phyloP scores from a whole-genome alignment of 345 rosid species.

The Corchorus capsularis region DNA sequence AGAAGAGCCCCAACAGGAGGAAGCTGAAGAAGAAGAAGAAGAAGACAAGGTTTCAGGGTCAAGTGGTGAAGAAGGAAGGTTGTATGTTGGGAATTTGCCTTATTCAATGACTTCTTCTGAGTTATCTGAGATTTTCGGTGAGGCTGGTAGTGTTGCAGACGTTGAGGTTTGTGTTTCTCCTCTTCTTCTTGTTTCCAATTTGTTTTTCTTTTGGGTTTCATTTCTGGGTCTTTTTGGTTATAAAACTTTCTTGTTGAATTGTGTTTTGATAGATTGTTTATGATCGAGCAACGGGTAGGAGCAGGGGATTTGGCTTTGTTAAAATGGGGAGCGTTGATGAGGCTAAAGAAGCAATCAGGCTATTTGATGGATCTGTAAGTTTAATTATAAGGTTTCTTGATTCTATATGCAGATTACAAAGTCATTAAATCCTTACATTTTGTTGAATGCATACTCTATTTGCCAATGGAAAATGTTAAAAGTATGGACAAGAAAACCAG shows the following conservation, averaged over 20 bases:
- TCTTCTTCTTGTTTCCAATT: background rate
- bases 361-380: constrained; percentile 85
- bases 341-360: constrained; percentile 80
- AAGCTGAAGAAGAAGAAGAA: constrained; percentile 39
- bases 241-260: constrained; percentile 15
- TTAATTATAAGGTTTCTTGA: background rate
- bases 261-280: constrained; percentile 60
- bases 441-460: background rate
- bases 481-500: background rate
- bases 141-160: constrained; percentile 70
- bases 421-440: background rate
- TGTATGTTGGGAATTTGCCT: constrained; percentile 85
- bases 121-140: constrained; percentile 59
- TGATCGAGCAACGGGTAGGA: constrained; percentile 83
- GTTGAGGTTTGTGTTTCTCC: constrained; percentile 54
- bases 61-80: constrained; percentile 54
- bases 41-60: constrained; percentile 31
- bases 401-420: background rate
- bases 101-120: constrained; percentile 68
- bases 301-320: constrained; percentile 95
- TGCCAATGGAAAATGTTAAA: background rate
- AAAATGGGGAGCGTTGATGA: constrained; percentile 75
- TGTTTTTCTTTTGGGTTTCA: background rate
- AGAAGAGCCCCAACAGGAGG: constrained; percentile 30
- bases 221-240: background rate